Conservation (phyloP, 176 grass and related monocot species). For the Melocanna baccifera region DNA sequence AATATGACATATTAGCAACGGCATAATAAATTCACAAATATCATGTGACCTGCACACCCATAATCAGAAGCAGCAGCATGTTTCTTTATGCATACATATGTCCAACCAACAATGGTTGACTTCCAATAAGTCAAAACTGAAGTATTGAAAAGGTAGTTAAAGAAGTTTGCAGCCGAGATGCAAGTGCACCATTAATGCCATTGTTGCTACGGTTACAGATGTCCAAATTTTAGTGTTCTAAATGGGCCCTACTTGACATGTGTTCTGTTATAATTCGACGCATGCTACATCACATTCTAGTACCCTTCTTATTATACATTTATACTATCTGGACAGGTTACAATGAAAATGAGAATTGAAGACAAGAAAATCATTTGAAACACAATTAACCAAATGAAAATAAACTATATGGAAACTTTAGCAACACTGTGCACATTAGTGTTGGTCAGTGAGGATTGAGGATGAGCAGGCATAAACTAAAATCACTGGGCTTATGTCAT, state of each 20-base stretch:
- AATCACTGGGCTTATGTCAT: not conserved
- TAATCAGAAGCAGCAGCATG: conserved; percentile 18
- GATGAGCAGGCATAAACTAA: not conserved
- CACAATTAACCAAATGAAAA: not conserved
- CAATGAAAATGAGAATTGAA: not conserved
- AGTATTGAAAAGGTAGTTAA: conserved; percentile 8
- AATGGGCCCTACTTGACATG: not conserved
- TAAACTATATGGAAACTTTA: not conserved
- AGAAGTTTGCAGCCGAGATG: not conserved
- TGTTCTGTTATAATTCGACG: not conserved
- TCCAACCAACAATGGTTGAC: not conserved
- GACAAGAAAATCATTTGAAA: conserved; percentile 10
- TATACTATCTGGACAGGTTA: not conserved
- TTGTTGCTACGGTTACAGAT: not conserved
- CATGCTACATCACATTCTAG: not conserved
- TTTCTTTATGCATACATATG: conserved; percentile 10
- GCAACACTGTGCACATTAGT: not conserved
- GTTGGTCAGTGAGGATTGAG: not conserved
- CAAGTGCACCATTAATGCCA: not conserved
- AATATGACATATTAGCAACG: not conserved
- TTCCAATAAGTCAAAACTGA: not conserved
- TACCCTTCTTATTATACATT: not conserved
- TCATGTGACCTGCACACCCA: not conserved
- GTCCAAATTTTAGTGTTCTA: not conserved
- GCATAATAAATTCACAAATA: not conserved